Conservation (phyloP, 768 basidiomycete genomes). For the Polyporus arcularius region DNA sequence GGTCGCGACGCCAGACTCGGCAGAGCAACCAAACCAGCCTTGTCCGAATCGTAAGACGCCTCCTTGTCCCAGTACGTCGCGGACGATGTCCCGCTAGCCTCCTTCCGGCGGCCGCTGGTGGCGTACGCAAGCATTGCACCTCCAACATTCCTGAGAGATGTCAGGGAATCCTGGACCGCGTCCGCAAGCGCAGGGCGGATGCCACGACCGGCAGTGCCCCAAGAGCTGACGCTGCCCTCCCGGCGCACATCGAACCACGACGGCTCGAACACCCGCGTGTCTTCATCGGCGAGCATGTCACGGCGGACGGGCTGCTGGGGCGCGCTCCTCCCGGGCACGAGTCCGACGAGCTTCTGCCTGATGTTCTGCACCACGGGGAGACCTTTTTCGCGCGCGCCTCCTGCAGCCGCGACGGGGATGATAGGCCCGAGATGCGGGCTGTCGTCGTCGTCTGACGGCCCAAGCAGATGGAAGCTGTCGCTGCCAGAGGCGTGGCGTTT, state of each 20-base stretch:
- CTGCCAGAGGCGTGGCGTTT: constrained; percentile 34
- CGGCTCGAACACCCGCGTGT: constrained; percentile 51
- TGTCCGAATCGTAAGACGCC: constrained; percentile 42
- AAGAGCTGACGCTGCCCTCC: constrained; percentile 28
- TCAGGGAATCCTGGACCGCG: constrained; percentile 28
- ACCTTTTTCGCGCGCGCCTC: constrained; percentile 23
- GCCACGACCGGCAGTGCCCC: constrained; percentile 14
- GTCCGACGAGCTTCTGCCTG: constrained; percentile 32
- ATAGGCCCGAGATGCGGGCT: constrained; percentile 26
- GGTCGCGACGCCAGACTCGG: constrained; percentile 14
- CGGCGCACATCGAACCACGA: constrained; percentile 24
- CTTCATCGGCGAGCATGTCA: constrained; percentile 82
- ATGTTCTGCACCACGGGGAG: constrained; percentile 24
- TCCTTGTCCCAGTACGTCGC: constrained; percentile 41
- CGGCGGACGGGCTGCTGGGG: constrained; percentile 38
- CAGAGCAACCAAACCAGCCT: constrained; percentile 35
- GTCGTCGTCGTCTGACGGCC: constrained; percentile 35
- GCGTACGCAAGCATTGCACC: constrained; percentile 32
- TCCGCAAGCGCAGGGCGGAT: constrained; percentile 26
- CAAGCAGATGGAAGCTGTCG: constrained; percentile 31
- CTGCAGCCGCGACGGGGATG: constrained; percentile 28
- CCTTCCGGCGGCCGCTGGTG: constrained; percentile 20
- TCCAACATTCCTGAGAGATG: constrained; percentile 30
- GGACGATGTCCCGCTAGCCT: constrained; percentile 45
- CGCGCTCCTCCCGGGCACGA: constrained; percentile 31